These are phyloP conservation scores for Coemansia sp. DNA, from an alignment of 192 early-diverging fungal species.

Conservation along the genomic window DNA sequence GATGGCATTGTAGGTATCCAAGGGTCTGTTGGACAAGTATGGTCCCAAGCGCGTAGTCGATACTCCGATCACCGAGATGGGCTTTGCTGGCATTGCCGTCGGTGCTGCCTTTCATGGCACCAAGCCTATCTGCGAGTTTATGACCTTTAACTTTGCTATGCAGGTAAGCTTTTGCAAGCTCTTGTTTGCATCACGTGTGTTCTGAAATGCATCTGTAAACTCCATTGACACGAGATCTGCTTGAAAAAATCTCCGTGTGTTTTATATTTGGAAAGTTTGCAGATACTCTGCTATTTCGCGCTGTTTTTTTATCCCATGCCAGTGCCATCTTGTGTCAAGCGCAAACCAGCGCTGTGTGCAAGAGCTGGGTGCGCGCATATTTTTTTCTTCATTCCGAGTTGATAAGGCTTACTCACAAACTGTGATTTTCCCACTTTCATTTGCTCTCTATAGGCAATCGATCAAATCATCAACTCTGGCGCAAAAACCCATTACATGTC, in stretches of 20 bases:
- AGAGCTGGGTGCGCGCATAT: neutral
- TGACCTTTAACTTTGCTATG: conserved; percentile 99
- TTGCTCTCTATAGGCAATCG: conserved; percentile 68
- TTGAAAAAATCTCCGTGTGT: neutral
- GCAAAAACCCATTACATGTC: conserved; percentile 99
- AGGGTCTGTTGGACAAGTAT: conserved; percentile 96
- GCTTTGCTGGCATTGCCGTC: conserved; percentile 94
- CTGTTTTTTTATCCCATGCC: too few relatives aligned
- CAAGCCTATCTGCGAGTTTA: conserved; percentile 98
- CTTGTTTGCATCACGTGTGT: neutral
- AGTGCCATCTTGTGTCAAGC: too few relatives aligned
- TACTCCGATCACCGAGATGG: conserved; percentile 99
- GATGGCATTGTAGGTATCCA: conserved; percentile 75
- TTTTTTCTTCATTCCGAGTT: neutral
- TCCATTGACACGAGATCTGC: neutral
- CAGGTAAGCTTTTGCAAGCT: conserved; percentile 64
- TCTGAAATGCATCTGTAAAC: neutral
- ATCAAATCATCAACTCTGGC: conserved; percentile 99
- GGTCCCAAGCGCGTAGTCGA: conserved; percentile 96
- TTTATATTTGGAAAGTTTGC: neutral
- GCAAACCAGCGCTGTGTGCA: neutral
- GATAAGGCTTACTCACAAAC: neutral
- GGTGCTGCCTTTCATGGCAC: conserved; percentile 92
- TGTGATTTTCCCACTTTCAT: neutral
- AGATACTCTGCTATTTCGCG: too few relatives aligned